These are phyloP conservation scores for Bondarzewia mesenterica DNA, from an alignment of 1,284 basidiomycete species.

Conservation along the genomic window DNA sequence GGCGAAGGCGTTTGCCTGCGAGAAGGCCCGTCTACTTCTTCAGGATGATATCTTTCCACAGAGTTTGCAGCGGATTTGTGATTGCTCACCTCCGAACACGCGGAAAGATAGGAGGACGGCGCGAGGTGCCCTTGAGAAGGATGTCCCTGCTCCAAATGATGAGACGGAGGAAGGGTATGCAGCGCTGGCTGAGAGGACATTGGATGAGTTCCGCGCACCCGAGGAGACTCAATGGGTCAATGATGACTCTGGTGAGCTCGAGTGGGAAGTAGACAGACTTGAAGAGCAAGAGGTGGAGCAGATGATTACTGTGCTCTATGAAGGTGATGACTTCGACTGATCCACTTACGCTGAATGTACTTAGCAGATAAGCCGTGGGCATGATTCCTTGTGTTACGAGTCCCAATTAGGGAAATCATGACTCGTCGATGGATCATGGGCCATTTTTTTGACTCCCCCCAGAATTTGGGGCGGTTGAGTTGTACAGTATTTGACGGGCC, in stretches of 20 bases:
- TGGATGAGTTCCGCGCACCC: constrained; percentile 15
- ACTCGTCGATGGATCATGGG: too few relatives aligned
- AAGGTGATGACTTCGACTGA: background rate
- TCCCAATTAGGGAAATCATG: too few relatives aligned
- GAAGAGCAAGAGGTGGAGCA: background rate
- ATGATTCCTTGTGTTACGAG: too few relatives aligned
- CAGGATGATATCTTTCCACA: constrained; percentile 36
- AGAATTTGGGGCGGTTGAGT: too few relatives aligned
- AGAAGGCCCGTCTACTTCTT: constrained; percentile 46
- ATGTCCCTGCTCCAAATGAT: constrained; percentile 17
- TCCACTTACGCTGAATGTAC: too few relatives aligned
- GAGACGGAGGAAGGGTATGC: constrained; percentile 33
- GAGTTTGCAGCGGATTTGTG: constrained; percentile 42
- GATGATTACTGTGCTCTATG: background rate
- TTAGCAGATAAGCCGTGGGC: too few relatives aligned
- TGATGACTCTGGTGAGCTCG: constrained; percentile 5
- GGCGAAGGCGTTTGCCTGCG: constrained; percentile 58
- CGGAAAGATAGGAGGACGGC: background rate
- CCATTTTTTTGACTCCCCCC: too few relatives aligned
- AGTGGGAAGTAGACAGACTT: background rate
- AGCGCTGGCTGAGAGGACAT: constrained; percentile 19
- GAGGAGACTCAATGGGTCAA: background rate
- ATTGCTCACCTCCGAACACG: constrained; percentile 26
- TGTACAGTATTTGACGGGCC: too few relatives aligned
- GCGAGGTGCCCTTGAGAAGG: constrained; percentile 6